Base-by-base conservation (phyloP, 352 stramenopile genomes). In the Phytopythium mirpurense region DNA sequence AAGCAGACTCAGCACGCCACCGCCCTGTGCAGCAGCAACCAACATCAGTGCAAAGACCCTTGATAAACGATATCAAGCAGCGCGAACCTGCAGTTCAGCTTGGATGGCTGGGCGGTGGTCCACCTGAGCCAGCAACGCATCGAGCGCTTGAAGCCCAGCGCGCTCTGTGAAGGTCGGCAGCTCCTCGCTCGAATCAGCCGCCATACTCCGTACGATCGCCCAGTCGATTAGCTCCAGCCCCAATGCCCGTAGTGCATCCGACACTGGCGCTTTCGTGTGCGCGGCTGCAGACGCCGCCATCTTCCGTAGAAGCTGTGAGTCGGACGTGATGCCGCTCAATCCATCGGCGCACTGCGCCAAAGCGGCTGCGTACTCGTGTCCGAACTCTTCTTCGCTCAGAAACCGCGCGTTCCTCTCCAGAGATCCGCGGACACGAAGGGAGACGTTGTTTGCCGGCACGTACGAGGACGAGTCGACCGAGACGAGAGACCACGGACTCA, bases 1-100 rank as follows among this genome's bases (percentile, higher is more conserved):
- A n/a, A 89, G 46, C n/a, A 91, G 34, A 63, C 78, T 89, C 54
- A 88, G 35, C 5, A 91, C 66, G 26, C 80, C 80, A 32, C 72
- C 70, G 24, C 80, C 80, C 40, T 75, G 19, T 45, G 19, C 2
- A 32, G 29, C 32, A 1, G 24, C 2, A 37, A 21, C 15, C 27
- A 38, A 15, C 10, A 37, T 19, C 15, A 29, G 10, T 18, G 24
- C 21, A 27, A 23, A 45, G 32, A 57, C n/a, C 41, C 15, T n/a
- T 27, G 27, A 29, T 10, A 54, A 57, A 21, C n/a, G n/a, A n/a
- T n/a, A n/a, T n/a, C n/a, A n/a, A 54, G 31, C 23, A 12, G 7
- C 14, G 48, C 51, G 3, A 41, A 75, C 69, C 66, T 79, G 70
- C 16, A 90, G 48, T 40, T 90, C 79, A 27, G 78, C 64, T 54